Evolutionary conservation across 2,329 filamentous ascomycete species (phyloP).

Genomic region (Penicillium sp.): DNA sequence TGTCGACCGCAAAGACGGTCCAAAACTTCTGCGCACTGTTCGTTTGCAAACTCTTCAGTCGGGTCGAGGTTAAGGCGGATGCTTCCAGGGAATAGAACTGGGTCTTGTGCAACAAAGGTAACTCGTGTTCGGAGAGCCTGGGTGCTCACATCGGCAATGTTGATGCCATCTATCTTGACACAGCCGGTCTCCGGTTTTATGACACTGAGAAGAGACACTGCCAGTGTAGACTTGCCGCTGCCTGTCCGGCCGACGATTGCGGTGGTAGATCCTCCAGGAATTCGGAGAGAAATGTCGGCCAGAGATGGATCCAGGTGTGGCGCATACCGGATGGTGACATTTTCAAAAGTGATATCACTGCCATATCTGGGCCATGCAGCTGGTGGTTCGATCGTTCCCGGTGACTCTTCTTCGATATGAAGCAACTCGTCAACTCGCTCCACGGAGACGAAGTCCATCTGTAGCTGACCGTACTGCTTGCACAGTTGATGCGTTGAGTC

Average conservation of each 20-base stretch:
- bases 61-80: constrained; percentile 66
- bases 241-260: constrained; percentile 78
- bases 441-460: constrained; percentile 90
- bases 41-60: constrained; percentile 57
- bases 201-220: constrained; percentile 60
- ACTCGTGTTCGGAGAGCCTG: constrained; percentile 62
- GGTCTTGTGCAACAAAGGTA: constrained; percentile 68
- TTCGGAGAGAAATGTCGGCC: constrained; percentile 65
- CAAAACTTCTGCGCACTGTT: constrained; percentile 56
- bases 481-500: constrained; percentile 72
- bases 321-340: constrained; percentile 78
- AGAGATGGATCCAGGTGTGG: constrained; percentile 74
- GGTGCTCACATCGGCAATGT: constrained; percentile 60
- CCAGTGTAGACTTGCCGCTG: constrained; percentile 79
- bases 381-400: constrained; percentile 67
- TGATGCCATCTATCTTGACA: constrained; percentile 62
- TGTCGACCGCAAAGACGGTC: constrained; percentile 57
- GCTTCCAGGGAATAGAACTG: constrained; percentile 63
- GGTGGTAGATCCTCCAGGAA: constrained; percentile 75
- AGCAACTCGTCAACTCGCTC: constrained; percentile 83
- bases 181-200: constrained; percentile 55
- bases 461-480: constrained; percentile 76
- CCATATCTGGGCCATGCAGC: constrained; percentile 73
- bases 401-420: constrained; percentile 72
- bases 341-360: constrained; percentile 73